Evolutionary conservation across 176 grass and related monocot species (phyloP), one percentile per base, ranked within the genome.

Genomic region (Musa schizocarpa): DNA sequence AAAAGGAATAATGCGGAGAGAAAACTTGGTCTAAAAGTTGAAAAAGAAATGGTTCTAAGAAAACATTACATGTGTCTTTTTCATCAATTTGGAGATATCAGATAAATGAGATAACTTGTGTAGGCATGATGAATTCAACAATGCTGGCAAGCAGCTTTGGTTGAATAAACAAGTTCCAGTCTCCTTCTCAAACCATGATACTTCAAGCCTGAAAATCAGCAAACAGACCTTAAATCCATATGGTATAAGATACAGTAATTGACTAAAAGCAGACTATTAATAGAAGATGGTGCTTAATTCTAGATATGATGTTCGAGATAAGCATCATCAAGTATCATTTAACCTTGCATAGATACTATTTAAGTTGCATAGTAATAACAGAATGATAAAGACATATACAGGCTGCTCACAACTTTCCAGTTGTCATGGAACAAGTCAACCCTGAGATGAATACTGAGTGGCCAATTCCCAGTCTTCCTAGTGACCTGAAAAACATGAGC

Each of bases 61-160:
- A 53, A 72, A 26, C 21, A 81, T 78, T 87, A 91, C 94, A 76
- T 93, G 86, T 71, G 82, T 93, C 55, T 52, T 89, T 49, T 81
- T 86, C 74, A 68, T 88, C 57, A 70, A 84, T 84, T 79, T 68
- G 72, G 79, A 76, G 68, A 98, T 72, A 83, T 93, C 86, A 76
- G 94, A 91, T 82, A 98, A 74, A 54, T 66, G 65, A 75, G 90
- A 90, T 72, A 93, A 69, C 54, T 81, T 93, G 75, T 98, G 88
- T 68, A 98, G 86, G 82, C 94, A 98, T 17, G 88, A 78, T 71
- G 94, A 98, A 50, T 93, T 98, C 74, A 98, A 81, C 51, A 98
- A 65, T 23, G 94, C 88, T 82, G 88, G 88, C 53, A 98, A 82
- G 68, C 83, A 91, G 78, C 88, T 93, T 76, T 93, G 67, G 75